These are phyloP conservation scores for Amyloporia xantha DNA, from an alignment of 768 basidiomycete species.

Conservation along the genomic window DNA sequence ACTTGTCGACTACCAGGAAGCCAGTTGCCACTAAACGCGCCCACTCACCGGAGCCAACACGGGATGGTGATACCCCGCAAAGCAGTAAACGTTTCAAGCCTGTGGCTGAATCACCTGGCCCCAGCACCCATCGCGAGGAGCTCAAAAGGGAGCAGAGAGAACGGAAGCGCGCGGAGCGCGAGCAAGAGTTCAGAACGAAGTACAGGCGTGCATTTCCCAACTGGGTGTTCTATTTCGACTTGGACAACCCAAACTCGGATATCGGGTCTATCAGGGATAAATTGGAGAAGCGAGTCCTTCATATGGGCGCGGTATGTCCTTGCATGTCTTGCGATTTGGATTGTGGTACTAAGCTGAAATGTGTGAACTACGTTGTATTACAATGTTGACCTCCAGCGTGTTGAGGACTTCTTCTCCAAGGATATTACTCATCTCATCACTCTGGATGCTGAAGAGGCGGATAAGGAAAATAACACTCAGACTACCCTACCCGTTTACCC, in stretches of 20 bases:
- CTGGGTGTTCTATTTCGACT: conserved; percentile 84
- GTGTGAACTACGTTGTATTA: neutral
- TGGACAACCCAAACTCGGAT: conserved; percentile 39
- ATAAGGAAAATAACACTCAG: conserved; percentile 45
- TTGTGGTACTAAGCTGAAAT: conserved; percentile 1
- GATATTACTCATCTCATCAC: conserved; percentile 87
- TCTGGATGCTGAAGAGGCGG: conserved; percentile 25
- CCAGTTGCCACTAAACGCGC: conserved; percentile 37
- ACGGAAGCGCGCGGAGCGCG: conserved; percentile 44
- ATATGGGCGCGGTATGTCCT: conserved; percentile 71
- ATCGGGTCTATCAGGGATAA: conserved; percentile 29
- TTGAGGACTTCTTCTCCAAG: conserved; percentile 85
- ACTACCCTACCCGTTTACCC: conserved; percentile 13
- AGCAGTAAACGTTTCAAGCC: conserved; percentile 40
- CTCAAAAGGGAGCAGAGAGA: conserved; percentile 41
- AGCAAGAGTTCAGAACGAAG: conserved; percentile 74
- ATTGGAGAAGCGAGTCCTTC: conserved; percentile 50
- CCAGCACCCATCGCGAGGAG: conserved; percentile 22
- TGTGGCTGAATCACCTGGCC: conserved; percentile 15
- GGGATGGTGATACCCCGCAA: conserved; percentile 23
- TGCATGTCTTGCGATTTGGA: neutral
- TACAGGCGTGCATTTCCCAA: conserved; percentile 80
- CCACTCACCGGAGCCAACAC: conserved; percentile 42
- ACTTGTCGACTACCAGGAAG: conserved; percentile 20
- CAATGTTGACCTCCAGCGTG: conserved; percentile 43